phyloP scores from a whole-genome alignment of 2,329 filamentous ascomycete species.

The Ophiocordyceps australis region DNA sequence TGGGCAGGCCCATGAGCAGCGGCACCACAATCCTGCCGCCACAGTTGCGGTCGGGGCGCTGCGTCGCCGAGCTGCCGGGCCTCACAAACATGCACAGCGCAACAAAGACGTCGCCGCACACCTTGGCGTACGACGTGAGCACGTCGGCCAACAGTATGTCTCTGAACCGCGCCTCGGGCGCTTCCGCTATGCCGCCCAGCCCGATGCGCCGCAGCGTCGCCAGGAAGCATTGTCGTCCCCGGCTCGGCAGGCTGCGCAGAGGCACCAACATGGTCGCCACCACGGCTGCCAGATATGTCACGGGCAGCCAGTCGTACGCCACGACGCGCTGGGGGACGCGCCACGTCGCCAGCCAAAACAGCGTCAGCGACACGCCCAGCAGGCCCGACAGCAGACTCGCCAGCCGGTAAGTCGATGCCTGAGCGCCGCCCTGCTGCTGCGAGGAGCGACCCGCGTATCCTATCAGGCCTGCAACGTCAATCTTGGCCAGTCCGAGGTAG shows the following conservation, averaged over 20 bases:
- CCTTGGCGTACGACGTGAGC: conserved; percentile 84
- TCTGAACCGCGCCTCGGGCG: conserved; percentile 82
- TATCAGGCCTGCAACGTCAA: conserved; percentile 76
- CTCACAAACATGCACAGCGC: conserved; percentile 82
- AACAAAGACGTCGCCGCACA: conserved; percentile 78
- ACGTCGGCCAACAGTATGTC: conserved; percentile 90
- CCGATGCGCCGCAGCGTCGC: conserved; percentile 59
- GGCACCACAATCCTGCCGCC: conserved; percentile 68
- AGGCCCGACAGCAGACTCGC: conserved; percentile 59
- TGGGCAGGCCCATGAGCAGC: conserved; percentile 67
- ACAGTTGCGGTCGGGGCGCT: conserved; percentile 63
- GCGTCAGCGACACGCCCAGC: conserved; percentile 49
- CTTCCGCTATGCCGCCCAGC: conserved; percentile 71
- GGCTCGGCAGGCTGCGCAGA: conserved; percentile 45
- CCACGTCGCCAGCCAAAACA: conserved; percentile 72
- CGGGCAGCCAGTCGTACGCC: conserved; percentile 69
- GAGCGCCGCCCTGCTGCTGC: conserved; percentile 52
- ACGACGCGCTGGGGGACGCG: conserved; percentile 52
- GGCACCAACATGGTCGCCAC: conserved; percentile 56
- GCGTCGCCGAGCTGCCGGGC: conserved; percentile 52
- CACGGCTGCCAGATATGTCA: conserved; percentile 62
- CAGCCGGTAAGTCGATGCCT: conserved; percentile 72
- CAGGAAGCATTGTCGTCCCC: conserved; percentile 60
- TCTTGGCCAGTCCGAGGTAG: conserved; percentile 59
- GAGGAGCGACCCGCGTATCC: conserved; percentile 65